These are phyloP conservation scores for Colletotrichum sp. DNA, from an alignment of 2,329 filamentous ascomycete species.

Conservation along the genomic window DNA sequence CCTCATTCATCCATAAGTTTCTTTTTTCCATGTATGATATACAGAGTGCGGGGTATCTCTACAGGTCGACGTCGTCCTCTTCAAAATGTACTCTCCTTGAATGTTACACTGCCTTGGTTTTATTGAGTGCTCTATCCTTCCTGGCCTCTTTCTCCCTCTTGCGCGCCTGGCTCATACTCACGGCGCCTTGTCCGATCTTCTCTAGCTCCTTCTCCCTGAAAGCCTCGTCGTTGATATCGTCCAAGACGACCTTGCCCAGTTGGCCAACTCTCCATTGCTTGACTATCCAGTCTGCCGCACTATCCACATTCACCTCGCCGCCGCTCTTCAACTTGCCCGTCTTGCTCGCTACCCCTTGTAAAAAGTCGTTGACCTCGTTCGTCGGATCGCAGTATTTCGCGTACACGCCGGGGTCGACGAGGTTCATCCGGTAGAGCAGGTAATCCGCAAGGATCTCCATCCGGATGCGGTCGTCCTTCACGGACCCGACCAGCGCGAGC, in stretches of 20 bases:
- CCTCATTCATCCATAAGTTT: not conserved
- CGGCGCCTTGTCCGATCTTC: slow-evolving; percentile 44
- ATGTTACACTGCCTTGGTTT: slow-evolving; percentile 7
- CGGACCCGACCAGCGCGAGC: slow-evolving; percentile 86
- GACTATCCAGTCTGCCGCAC: slow-evolving; percentile 79
- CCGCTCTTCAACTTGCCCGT: slow-evolving; percentile 79
- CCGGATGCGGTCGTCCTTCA: slow-evolving; percentile 86
- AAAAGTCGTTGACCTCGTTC: slow-evolving; percentile 78
- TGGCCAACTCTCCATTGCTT: slow-evolving; percentile 81
- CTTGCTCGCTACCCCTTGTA: slow-evolving; percentile 72
- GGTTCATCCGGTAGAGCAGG: slow-evolving; percentile 83
- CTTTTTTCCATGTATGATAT: slow-evolving; percentile 5
- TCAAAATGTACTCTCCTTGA: not conserved
- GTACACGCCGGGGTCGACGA: slow-evolving; percentile 66
- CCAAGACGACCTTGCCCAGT: slow-evolving; percentile 78
- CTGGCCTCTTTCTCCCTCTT: slow-evolving; percentile 67
- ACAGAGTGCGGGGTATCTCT: slow-evolving; percentile 19
- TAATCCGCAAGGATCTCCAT: slow-evolving; percentile 86
- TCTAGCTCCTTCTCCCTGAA: slow-evolving; percentile 53
- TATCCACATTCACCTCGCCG: slow-evolving; percentile 71
- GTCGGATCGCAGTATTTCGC: slow-evolving; percentile 70
- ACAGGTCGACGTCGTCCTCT: not conserved
- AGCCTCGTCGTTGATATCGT: slow-evolving; percentile 69
- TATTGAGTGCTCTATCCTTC: slow-evolving; percentile 36
- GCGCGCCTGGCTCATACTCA: slow-evolving; percentile 72